Base-by-base conservation (phyloP, 139 green algal genomes). In the Microglena sp. region DNA sequence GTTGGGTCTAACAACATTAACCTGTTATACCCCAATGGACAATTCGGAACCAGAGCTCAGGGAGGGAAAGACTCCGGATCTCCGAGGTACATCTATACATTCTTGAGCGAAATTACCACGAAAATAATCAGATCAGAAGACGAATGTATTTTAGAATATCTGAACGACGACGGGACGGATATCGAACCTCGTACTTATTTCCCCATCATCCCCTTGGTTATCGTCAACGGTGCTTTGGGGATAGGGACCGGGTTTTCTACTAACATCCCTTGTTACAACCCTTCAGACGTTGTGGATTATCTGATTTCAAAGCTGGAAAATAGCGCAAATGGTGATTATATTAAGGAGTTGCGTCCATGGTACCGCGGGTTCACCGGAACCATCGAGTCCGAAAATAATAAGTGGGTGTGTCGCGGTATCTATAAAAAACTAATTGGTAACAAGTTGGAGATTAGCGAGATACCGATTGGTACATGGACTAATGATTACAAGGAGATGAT, bases 1-100 rank as follows among this genome's bases (percentile, higher is more conserved):
- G 64, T 72, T 4, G 70, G 70, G 2, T 62, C 18, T 21, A 71
- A 71, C 65, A 71, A 71, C 55, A 31, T 70, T 2, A 64, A 70
- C 30, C 29, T 76, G 26, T 31, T 76, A 4, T 28, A 44, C 26
- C 62, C 65, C 4, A 27, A 34, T 1, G 65, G 65, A 4, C 55
- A 64, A 40, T 71, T 71, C 40, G 70, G 70, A 26, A 72, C 56
- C 8, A 56, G 70, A 26, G 18, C 72, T 4, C 1, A 8, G 27
- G 64, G 64, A 2, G 70, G 70, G 21, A 32, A 59, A 22, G 45
- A 77, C 43, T 1, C 1, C 7, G 70, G 43, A 18, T 60, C 29
- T 26, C 56, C 70, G 5, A 27, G 70, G 5, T 77, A 77, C 70
- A 72, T 77, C 35, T 32, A 68, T 58, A 73, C 64, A 1, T 3